Conservation (phyloP, 768 basidiomycete genomes). For the Kwoniella sp. region DNA sequence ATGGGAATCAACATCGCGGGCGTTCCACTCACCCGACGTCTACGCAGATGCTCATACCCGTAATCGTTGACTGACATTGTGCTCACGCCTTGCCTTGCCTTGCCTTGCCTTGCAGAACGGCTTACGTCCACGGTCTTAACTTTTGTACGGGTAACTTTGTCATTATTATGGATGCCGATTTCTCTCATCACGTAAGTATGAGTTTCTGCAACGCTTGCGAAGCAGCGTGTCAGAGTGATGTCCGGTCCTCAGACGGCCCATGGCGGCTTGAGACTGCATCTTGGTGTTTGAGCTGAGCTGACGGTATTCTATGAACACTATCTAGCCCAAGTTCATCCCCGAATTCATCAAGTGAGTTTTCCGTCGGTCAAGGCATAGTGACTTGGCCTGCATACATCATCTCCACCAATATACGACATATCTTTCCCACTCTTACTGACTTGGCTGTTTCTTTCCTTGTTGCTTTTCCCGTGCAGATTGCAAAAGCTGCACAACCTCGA, state of each 20-base stretch:
- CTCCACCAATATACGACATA: too few relatives aligned
- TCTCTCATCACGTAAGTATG: conserved; percentile 81
- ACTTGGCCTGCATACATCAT: too few relatives aligned
- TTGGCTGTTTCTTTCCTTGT: not conserved
- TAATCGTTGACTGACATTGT: too few relatives aligned
- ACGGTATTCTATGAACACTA: not conserved
- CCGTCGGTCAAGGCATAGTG: too few relatives aligned
- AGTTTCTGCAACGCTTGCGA: not conserved
- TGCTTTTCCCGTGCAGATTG: conserved; percentile 59
- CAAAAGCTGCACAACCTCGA: conserved; percentile 86
- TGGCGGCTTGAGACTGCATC: too few relatives aligned
- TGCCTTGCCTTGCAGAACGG: too few relatives aligned
- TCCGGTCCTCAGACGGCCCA: not conserved
- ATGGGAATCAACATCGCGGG: too few relatives aligned
- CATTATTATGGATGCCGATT: conserved; percentile 96
- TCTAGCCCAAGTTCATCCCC: conserved; percentile 88
- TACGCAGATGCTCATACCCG: too few relatives aligned
- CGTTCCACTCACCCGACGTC: too few relatives aligned
- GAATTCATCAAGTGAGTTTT: conserved; percentile 80
- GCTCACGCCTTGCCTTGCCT: too few relatives aligned
- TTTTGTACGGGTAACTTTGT: conserved; percentile 90
- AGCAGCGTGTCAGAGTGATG: too few relatives aligned
- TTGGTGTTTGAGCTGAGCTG: not conserved
- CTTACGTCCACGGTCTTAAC: conserved; percentile 87
- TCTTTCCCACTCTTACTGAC: not conserved